Base-by-base conservation (phyloP, 1,284 basidiomycete genomes). In the Mycena citricolor region DNA sequence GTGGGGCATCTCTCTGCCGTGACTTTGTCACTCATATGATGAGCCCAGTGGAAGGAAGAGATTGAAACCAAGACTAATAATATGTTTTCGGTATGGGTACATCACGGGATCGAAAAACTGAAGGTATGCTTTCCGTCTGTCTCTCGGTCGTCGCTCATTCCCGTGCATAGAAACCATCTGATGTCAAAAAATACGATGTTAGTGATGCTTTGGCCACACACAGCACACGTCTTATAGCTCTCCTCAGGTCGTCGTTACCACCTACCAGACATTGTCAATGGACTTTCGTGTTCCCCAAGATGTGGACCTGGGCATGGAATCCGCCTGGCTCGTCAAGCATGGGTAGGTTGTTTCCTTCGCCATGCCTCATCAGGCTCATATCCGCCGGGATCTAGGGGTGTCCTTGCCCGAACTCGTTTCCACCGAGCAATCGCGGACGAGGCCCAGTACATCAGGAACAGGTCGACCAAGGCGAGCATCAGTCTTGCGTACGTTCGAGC, bases 21-120 rank as follows among this genome's bases (percentile, higher is more conserved):
- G n/a, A n/a, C n/a, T n/a, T n/a, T n/a, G n/a, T n/a, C n/a, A n/a
- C n/a, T n/a, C n/a, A n/a, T n/a, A n/a, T n/a, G n/a, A n/a, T n/a
- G n/a, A n/a, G n/a, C n/a, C n/a, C 52, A 86, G 77, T 86, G 83
- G 83, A 81, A 80, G 56, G 79, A 83, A 26, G 83, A 86, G 59
- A 67, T 86, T 1, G 72, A 77, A 31, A 68, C 69, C 7, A 84
- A 83, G 62, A 77, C 79, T 0, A 81, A 83, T 49, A 73, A 68
- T n/a, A 61, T 81, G n/a, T 83, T 84, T 57, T 63, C 58, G 0
- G 77, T 81, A 1, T 78, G 79, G 49, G 68, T 86, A 13, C 81
- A 86, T 50, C 81, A 85, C 52, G 80, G 82, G 3, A 75, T 73
- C 49, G 76, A 82, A 42, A 86, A 85, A 57, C 63, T 85, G 35